These are phyloP conservation scores for Trametes elegans DNA, from an alignment of 768 basidiomycete species.

Conservation along the genomic window DNA sequence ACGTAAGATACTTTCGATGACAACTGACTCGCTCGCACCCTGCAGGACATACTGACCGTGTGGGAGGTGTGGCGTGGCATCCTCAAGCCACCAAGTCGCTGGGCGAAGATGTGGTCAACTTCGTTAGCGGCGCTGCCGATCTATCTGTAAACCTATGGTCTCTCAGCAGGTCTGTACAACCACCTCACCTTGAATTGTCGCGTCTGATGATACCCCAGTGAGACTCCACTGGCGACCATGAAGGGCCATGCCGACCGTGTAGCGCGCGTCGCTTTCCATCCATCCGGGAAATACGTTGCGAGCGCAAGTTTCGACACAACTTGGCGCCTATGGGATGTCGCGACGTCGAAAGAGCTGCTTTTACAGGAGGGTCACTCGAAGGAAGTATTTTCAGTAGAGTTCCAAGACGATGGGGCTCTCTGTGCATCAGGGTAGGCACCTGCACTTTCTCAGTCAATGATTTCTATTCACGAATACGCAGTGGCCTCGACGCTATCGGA, in stretches of 20 bases:
- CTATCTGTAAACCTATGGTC: slow-evolving; percentile 87
- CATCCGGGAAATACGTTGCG: slow-evolving; percentile 89
- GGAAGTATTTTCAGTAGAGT: slow-evolving; percentile 94
- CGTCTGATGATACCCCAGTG: slow-evolving; percentile 44
- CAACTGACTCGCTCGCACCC: not conserved
- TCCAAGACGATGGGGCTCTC: slow-evolving; percentile 92
- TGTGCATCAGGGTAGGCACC: slow-evolving; percentile 83
- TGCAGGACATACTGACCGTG: slow-evolving; percentile 81
- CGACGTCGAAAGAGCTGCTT: slow-evolving; percentile 74
- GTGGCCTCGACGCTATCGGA: slow-evolving; percentile 94
- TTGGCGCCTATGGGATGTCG: slow-evolving; percentile 96
- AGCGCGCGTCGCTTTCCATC: slow-evolving; percentile 94
- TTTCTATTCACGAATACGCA: slow-evolving; percentile 31
- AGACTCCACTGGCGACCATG: slow-evolving; percentile 80
- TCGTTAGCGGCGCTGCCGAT: slow-evolving; percentile 92
- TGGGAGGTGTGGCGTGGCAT: slow-evolving; percentile 98
- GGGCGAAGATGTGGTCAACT: slow-evolving; percentile 63
- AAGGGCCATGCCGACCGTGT: slow-evolving; percentile 90
- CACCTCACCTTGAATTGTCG: not conserved
- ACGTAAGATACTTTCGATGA: not conserved
- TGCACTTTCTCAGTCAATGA: not conserved
- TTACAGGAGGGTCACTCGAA: slow-evolving; percentile 97
- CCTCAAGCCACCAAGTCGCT: slow-evolving; percentile 83
- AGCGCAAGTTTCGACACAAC: slow-evolving; percentile 97
- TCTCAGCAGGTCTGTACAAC: slow-evolving; percentile 59